Evolutionary conservation across 2,329 filamentous ascomycete genomes (phyloP).

Genomic region (Cercospora sojina): DNA sequence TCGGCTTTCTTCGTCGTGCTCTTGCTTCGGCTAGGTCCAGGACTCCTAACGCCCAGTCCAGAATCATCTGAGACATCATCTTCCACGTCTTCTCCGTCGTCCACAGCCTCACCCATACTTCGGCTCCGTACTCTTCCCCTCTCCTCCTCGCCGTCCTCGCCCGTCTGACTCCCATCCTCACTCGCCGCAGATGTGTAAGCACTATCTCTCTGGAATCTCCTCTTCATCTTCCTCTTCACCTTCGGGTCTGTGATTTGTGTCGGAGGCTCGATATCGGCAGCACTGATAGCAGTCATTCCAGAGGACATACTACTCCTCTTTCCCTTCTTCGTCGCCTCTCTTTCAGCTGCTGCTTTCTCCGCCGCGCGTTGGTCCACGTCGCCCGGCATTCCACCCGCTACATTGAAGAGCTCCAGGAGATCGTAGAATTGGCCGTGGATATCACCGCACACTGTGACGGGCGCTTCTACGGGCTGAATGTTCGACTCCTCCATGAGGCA

Average conservation of each 20-base stretch:
- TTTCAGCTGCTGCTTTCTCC: constrained; percentile 25
- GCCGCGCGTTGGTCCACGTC: constrained; percentile 49
- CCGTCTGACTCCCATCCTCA: constrained; percentile 40
- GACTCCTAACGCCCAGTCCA: constrained; percentile 44
- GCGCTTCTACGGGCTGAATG: constrained; percentile 95
- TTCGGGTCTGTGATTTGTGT: constrained; percentile 85
- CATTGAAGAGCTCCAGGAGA: constrained; percentile 91
- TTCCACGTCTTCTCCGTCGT: constrained; percentile 51
- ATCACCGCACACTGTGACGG: constrained; percentile 95
- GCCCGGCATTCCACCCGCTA: constrained; percentile 94
- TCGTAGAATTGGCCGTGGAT: constrained; percentile 99
- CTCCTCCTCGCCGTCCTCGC: constrained; percentile 49
- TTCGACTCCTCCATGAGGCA: constrained; percentile 99
- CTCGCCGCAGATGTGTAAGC: constrained; percentile 55
- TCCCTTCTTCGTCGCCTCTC: constrained; percentile 19
- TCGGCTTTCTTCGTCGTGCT: constrained; percentile 31
- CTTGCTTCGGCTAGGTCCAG: constrained; percentile 38
- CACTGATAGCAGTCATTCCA: constrained; percentile 64
- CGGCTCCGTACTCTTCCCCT: constrained; percentile 42
- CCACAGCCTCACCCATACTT: constrained; percentile 38
- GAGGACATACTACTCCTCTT: constrained; percentile 28
- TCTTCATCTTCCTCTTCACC: constrained; percentile 77
- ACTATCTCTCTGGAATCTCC: constrained; percentile 50
- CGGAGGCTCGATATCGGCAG: constrained; percentile 89
- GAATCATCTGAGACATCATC: constrained; percentile 48